Evolutionary conservation across 2,329 filamentous ascomycete species (phyloP).

Genomic region (Tolypocladium ovalisporum): DNA sequence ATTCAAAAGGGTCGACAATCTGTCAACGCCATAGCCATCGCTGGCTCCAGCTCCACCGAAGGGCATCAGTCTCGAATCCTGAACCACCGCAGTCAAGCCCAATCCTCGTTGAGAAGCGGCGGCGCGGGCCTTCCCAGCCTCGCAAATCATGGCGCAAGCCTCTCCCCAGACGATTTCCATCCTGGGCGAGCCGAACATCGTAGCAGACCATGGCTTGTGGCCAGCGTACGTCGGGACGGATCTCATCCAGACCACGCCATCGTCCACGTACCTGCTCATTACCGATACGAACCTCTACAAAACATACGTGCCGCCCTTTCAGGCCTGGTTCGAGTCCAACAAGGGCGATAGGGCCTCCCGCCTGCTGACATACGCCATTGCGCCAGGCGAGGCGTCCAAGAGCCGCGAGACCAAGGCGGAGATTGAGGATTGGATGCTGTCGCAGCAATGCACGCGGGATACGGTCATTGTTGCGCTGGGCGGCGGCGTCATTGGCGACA

Average conservation of each 20-base stretch:
- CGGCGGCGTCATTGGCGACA: slow-evolving; percentile 92
- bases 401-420: slow-evolving; percentile 86
- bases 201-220: slow-evolving; percentile 89
- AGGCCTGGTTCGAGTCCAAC: slow-evolving; percentile 25
- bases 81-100: not conserved
- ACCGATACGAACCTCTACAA: slow-evolving; percentile 87
- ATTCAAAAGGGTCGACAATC: not conserved
- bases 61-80: not conserved
- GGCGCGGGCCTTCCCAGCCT: not conserved
- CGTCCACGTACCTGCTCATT: slow-evolving; percentile 90
- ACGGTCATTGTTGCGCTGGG: slow-evolving; percentile 91
- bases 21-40: not conserved
- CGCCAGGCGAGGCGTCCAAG: slow-evolving; percentile 90
- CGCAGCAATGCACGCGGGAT: slow-evolving; percentile 85
- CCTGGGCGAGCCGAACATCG: slow-evolving; percentile 78
- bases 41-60: not conserved
- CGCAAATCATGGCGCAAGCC: slow-evolving; percentile 14
- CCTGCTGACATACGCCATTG: slow-evolving; percentile 75
- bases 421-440: slow-evolving; percentile 95
- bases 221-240: slow-evolving; percentile 70
- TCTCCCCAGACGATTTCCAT: slow-evolving; percentile 60
- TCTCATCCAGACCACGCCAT: slow-evolving; percentile 63
- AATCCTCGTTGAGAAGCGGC: not conserved
- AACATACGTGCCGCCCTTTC: slow-evolving; percentile 71
- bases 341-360: slow-evolving; percentile 35